Base-by-base conservation (phyloP, 2,329 filamentous ascomycete genomes). In the Alternaria dauci region DNA sequence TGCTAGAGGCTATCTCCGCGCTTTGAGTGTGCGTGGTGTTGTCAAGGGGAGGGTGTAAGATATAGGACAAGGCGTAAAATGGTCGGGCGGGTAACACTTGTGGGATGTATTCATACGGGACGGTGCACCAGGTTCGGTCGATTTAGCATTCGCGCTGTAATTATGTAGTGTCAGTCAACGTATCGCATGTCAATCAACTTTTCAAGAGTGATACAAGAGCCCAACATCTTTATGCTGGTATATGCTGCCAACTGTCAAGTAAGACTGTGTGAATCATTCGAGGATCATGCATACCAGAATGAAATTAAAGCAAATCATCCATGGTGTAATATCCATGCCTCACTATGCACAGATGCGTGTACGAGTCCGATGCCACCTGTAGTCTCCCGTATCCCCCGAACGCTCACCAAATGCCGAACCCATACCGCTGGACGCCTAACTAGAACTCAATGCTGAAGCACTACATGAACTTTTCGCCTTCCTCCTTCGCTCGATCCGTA, bases 1-100 rank as follows among this genome's bases (percentile, higher is more conserved):
- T 89, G 67, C 80, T 83, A 47, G 84, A 81, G 70, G 86, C 86
- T 54, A 85, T 89, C 65, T 84, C 84, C 58, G 80, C 80, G 20
- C 73, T 88, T 68, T 88, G 55, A 67, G 36, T n/a, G 16, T 20
- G 16, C 18, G 0, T 6, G 3, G 50, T 44, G 38, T 54, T 39
- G 38, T 23, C 18, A 3, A 42, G 25, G 14, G 23, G 23, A 7
- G 9, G 11, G 25, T 53, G 42, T 42, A 61, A 38, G 30, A 59
- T 55, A 8, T 16, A 30, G 16, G 43, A 14, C 12, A 23, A 36
- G 44, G 55, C 44, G 50, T 20, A 47, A 23, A 7, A 48, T 14
- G 20, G 34, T 50, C 6, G 30, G 18, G 36, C 44, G 36, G 14
- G 25, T 20, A 18, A 5, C 20, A 9, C 14, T 50, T 26, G 16